Base-by-base conservation (phyloP, 345 rosid species). In the Erysimum cheiranthoides region DNA sequence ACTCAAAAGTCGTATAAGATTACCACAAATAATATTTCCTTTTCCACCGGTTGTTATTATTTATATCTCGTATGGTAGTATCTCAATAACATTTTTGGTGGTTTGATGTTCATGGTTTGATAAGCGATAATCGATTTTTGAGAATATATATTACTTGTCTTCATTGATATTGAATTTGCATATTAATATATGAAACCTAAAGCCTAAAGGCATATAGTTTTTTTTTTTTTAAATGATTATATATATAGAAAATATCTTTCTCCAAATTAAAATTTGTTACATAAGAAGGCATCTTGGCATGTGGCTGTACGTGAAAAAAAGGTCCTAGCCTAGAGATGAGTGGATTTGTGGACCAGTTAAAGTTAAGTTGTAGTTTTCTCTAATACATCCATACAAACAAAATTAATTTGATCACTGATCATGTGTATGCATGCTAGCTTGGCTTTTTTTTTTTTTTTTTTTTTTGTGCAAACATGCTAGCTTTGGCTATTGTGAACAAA, bases 301-400 rank as follows among this genome's bases (percentile, higher is more conserved):
- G 76, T 72, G 51, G 51, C 14, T 70, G 36, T 50, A 71, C 32
- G 68, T 49, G 30, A 39, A 61, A 45, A 45, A 40, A 12, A 40
- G n/a, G 46, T 40, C 46, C 45, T 40, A 12, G 11, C 45, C 49
- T 0, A 5, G 38, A 39, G 76, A 62, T 61, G 32, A 40, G 76
- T 73, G 76, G 70, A 73, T 62, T 51, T 51, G 61, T 73, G 76
- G 69, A 73, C 76, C 62, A 39, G 49, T 62, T 62, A 72, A 61
- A 72, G 68, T 12, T 6, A 43, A 2, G 68, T 71, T 61, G 68
- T 61, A 49, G 50, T 50, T 34, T 58, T 70, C 45, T 54, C 52
- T 30, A 67, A 17, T 69, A 69, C n/a, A 16, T 28, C 5, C 28
- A 30, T 62, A n/a, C 28, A 53, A 64, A 10, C 51, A 14, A 54